Base-by-base conservation (phyloP, 2,329 filamentous ascomycete species). In the Metarhizium robertsii region DNA sequence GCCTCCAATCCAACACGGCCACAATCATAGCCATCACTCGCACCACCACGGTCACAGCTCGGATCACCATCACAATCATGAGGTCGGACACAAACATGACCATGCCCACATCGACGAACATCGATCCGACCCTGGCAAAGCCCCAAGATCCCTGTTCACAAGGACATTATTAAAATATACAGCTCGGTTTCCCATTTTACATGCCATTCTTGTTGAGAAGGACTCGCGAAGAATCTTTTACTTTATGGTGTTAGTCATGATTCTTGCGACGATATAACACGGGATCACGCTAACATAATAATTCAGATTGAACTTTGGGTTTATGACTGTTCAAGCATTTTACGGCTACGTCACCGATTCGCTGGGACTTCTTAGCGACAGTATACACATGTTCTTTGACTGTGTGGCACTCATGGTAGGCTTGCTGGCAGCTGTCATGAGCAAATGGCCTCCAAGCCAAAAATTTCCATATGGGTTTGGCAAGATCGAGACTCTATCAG, bases 351-450 rank as follows among this genome's bases (percentile, higher is more conserved):
- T 94, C 11, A 97, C 91, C 3, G 92, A 95, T 62, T 99, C 94
- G 0, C 76, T 99, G 5, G 94, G 94, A 2, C 79, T 99, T n/a
- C 81, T 99, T 18, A 96, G 91, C 62, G 94, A 99, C 71, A 97
- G 92, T 65, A 94, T 99, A 60, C 94, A 99, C 73, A 99, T 99
- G 94, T 92, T 99, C 66, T 97, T 99, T 64, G 94, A 99, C 71
- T 99, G 94, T 62, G 85, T 96, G 40, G 94, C 92, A 20, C 79
- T 99, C 32, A 83, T 89, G 1, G 91, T 99, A 40, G 94, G 94
- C 11, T 77, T 99, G 10, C 87, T 92, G 63, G 94, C 94, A 32
- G 87, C 92, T 2, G 91, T 99, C 6, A 90, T 96, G 77, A 94
- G 90, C 72, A 97, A 97, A 71, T 96, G 94, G 92, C 91, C 92